Conservation (phyloP, 805 yeast genomes). For the Candida takata region DNA sequence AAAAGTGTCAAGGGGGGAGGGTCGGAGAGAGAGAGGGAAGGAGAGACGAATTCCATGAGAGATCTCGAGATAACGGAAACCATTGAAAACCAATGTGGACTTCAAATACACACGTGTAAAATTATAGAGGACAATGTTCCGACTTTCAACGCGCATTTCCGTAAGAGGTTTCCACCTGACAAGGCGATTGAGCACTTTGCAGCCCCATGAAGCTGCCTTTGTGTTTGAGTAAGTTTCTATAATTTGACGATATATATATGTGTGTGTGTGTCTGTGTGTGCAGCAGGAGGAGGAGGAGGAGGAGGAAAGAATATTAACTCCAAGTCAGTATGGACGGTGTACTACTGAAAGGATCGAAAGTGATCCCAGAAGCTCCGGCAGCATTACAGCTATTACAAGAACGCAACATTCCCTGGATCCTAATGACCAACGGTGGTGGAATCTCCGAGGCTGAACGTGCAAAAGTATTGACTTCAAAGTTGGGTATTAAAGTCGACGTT, state of each 20-base stretch:
- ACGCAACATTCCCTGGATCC: slow-evolving; percentile 63
- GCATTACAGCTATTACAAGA: slow-evolving; percentile 50
- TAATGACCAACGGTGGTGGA: slow-evolving; percentile 92
- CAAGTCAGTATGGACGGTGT: slow-evolving; percentile 91
- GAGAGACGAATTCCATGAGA: no score
- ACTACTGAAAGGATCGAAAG: slow-evolving; percentile 60
- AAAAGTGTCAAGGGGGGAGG: no score
- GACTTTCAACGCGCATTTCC: no score
- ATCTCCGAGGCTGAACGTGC: slow-evolving; percentile 56
- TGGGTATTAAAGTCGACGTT: slow-evolving; percentile 27
- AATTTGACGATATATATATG: no score
- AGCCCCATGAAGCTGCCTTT: slow-evolving; percentile 10
- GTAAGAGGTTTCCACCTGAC: neutral
- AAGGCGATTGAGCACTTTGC: neutral
- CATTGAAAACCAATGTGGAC: no score
- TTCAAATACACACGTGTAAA: no score
- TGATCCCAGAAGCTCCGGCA: slow-evolving; percentile 57
- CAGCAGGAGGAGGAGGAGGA: no score
- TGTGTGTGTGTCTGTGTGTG: no score
- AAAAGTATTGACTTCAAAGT: slow-evolving; percentile 37
- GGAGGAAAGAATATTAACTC: no score
- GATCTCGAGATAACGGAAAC: no score
- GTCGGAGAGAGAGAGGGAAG: no score
- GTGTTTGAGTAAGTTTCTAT: slow-evolving; percentile 18
- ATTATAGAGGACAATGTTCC: no score